Conservation (phyloP, 768 basidiomycete genomes). For the Lactarius hengduanensis region DNA sequence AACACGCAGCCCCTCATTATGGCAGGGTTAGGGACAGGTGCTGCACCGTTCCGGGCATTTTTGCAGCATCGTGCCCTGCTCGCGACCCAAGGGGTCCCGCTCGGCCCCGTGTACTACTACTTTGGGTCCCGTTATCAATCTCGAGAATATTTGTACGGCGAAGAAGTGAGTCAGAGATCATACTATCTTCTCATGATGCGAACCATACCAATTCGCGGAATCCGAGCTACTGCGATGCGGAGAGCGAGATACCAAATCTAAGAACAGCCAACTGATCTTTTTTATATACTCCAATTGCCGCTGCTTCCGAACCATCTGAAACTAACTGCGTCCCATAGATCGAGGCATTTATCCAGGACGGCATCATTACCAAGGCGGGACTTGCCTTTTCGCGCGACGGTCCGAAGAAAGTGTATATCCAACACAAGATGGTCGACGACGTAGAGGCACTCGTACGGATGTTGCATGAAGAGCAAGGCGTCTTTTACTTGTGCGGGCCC, state of each 20-base stretch:
- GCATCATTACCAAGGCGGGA: constrained; percentile 84
- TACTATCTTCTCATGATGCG: constrained; percentile 22
- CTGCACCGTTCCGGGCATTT: constrained; percentile 99
- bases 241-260: constrained; percentile 20
- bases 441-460: constrained; percentile 70
- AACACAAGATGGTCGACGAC: constrained; percentile 97
- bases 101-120: constrained; percentile 97
- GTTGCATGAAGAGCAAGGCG: constrained; percentile 70
- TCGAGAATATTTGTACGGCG: constrained; percentile 95
- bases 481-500: constrained; percentile 96
- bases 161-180: constrained; percentile 45
- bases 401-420: constrained; percentile 93
- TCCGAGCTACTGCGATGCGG: constrained; percentile 27
- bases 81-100: constrained; percentile 65
- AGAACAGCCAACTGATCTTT: constrained; percentile 29
- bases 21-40: constrained; percentile 98
- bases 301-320: not conserved
- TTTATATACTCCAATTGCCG: not conserved
- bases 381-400: constrained; percentile 97
- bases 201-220: constrained; percentile 16
- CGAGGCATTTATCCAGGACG: constrained; percentile 86
- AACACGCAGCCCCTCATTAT: constrained; percentile 91
- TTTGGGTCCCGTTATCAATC: constrained; percentile 96
- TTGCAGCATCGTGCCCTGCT: constrained; percentile 92
- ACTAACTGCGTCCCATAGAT: constrained; percentile 40